These are phyloP conservation scores for Phascolomyces articulosus DNA, from an alignment of 371 early-diverging fungal species.

Conservation along the genomic window DNA sequence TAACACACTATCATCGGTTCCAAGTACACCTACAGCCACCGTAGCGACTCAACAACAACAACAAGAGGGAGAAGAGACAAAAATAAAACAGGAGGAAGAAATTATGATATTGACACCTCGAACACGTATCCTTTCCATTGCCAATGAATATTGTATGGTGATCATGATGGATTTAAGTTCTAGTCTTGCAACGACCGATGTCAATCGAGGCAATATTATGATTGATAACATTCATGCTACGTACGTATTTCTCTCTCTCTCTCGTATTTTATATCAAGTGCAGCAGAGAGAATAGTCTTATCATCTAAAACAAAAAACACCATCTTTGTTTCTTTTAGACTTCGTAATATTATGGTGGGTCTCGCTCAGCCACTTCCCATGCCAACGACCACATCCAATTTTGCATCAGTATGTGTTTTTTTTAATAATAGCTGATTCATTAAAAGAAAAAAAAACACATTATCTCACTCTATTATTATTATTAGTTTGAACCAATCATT, in stretches of 20 bases:
- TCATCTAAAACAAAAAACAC: no score
- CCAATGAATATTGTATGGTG: constrained; percentile 63
- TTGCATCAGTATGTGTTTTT: constrained; percentile 7
- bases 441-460: background rate
- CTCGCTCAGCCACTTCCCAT: constrained; percentile 30
- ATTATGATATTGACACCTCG: constrained; percentile 62
- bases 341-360: constrained; percentile 31
- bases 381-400: constrained; percentile 9
- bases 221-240: constrained; percentile 54
- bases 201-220: constrained; percentile 50
- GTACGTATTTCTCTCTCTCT: constrained; percentile 44
- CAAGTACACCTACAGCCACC: background rate
- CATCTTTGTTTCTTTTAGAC: no score
- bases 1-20: background rate
- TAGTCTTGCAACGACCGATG: constrained; percentile 71
- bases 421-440: background rate
- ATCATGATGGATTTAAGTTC: constrained; percentile 75
- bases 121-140: constrained; percentile 62
- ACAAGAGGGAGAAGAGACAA: background rate
- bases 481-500: constrained; percentile 61
- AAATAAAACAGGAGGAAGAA: background rate
- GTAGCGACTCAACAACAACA: background rate
- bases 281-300: no score
- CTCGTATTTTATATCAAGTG: no score
- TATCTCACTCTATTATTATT: no score